phyloP scores from a whole-genome alignment of 208 protist species.

The Trypanosoma cruzi region DNA sequence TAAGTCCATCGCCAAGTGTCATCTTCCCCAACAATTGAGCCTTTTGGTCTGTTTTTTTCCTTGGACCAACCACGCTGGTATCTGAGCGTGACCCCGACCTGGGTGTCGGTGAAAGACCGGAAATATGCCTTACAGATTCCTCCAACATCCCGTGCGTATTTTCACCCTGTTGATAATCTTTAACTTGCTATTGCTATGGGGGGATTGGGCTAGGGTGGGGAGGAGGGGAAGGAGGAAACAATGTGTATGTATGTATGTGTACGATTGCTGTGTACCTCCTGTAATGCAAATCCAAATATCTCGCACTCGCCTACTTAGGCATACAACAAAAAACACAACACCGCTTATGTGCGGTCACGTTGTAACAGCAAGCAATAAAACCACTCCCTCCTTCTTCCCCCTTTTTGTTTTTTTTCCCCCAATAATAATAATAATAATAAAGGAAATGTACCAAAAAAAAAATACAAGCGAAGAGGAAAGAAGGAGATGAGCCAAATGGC shows the following conservation, averaged over 20 bases:
- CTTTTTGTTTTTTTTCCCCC: too few species aligned
- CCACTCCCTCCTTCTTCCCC: too few species aligned
- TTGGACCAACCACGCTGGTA: neutral
- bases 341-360: too few species aligned
- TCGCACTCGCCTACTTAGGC: too few species aligned
- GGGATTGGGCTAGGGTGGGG: too few species aligned
- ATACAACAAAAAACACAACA: too few species aligned
- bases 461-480: too few species aligned
- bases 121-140: neutral
- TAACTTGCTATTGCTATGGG: neutral
- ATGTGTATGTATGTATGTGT: neutral
- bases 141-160: neutral
- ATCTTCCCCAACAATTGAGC: slow-evolving; percentile 10
- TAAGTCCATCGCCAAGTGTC: slow-evolving; percentile 51
- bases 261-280: neutral
- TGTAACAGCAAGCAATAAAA: too few species aligned
- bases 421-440: too few species aligned
- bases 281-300: too few species aligned
- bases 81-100: neutral
- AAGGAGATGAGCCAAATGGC: too few species aligned
- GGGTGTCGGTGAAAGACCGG: neutral
- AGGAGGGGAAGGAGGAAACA: neutral
- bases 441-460: too few species aligned
- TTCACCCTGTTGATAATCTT: neutral
- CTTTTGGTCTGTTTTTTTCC: slow-evolving; percentile 12